These are phyloP conservation scores for Herpetospermum pedunculosum DNA, from an alignment of 306 rosid species.

Conservation along the genomic window DNA sequence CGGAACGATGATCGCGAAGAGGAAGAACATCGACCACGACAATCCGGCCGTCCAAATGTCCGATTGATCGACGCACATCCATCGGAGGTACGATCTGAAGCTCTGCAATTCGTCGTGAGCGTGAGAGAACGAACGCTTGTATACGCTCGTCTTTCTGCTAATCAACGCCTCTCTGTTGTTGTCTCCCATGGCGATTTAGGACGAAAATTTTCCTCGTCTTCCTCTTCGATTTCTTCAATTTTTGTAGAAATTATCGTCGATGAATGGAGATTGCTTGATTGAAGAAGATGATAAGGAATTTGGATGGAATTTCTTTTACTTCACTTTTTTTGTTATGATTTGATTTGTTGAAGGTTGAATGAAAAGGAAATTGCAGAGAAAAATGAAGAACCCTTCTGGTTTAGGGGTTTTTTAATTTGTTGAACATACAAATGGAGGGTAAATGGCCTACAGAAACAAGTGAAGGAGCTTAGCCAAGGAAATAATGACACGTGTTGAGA, in stretches of 20 bases:
- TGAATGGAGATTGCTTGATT: background rate
- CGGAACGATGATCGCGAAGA: constrained; percentile 49
- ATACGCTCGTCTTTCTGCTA: background rate
- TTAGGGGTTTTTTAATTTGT: background rate
- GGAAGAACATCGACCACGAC: constrained; percentile 58
- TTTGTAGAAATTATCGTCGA: background rate
- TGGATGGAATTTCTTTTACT: background rate
- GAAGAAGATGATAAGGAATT: background rate
- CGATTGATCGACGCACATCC: constrained; percentile 97
- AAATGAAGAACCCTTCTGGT: background rate
- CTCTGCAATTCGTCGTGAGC: constrained; percentile 54
- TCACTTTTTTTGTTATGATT: background rate
- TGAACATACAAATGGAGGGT: background rate
- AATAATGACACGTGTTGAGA: background rate
- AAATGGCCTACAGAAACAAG: background rate
- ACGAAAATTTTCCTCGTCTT: background rate
- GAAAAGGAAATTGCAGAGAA: background rate
- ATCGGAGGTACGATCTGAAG: constrained; percentile 63
- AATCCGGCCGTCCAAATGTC: constrained; percentile 33
- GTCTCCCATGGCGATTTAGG: constrained; percentile 13
- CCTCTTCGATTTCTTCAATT: background rate
- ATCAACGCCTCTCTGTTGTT: constrained; percentile 21
- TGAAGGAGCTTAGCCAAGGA: background rate
- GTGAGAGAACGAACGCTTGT: constrained; percentile 34
- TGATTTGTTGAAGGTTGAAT: background rate